Percentiles rank a stretch among this genome's conserved stretches.
These are phyloP conservation scores for Metrosideros polymorpha DNA, from an alignment of 441 rosid genomes.

Conservation along the genomic window DNA sequence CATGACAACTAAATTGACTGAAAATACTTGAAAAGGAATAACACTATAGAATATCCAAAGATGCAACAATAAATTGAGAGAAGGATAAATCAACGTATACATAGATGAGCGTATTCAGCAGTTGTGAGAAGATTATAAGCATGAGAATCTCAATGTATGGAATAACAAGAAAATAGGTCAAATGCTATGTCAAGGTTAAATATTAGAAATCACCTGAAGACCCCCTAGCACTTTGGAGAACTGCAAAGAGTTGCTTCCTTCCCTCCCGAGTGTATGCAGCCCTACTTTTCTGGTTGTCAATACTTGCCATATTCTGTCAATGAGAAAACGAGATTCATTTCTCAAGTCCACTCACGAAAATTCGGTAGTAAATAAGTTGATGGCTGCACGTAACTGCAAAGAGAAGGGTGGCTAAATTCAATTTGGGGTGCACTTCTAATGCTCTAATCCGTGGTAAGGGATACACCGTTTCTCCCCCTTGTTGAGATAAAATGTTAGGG, in stretches of 20 bases:
- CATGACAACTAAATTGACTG: background rate
- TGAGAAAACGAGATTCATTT: slow-evolving; percentile 7
- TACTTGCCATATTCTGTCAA: slow-evolving; percentile 55
- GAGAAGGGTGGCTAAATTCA: slow-evolving; percentile 80
- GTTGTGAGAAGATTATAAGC: background rate
- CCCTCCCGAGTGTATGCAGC: slow-evolving; percentile 95
- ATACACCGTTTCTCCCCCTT: slow-evolving; percentile 97
- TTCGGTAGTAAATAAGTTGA: slow-evolving; percentile 2
- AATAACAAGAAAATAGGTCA: background rate
- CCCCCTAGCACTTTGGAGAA: slow-evolving; percentile 98
- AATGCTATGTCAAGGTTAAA: background rate
- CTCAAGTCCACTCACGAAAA: slow-evolving; percentile 3
- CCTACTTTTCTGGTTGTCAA: slow-evolving; percentile 65
- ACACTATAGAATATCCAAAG: background rate
- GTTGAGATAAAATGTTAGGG: slow-evolving; percentile 87
- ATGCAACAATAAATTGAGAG: background rate
- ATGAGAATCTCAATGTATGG: background rate
- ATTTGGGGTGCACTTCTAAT: slow-evolving; percentile 90
- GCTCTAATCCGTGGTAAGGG: slow-evolving; percentile 83
- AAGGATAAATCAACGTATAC: background rate
- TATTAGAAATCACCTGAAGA: slow-evolving; percentile 72
- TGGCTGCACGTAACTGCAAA: slow-evolving; percentile 70
- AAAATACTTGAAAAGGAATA: background rate
- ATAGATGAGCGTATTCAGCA: background rate
- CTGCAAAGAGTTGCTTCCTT: slow-evolving; percentile 97